Base-by-base conservation (phyloP, 805 yeast species). In the Metschnikowia henanensis region DNA sequence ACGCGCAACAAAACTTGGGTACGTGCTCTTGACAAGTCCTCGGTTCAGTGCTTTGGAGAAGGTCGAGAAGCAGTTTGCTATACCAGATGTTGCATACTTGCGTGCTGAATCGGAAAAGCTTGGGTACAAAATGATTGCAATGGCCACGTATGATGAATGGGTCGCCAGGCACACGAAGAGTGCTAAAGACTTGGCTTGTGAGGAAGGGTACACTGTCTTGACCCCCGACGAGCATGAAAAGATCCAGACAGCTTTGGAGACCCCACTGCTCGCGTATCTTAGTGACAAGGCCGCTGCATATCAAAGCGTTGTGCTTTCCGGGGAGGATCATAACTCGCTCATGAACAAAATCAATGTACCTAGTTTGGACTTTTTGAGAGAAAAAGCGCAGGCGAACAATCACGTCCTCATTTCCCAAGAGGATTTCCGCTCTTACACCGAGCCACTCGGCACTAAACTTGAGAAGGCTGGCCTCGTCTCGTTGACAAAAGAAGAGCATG, bases 1-100 rank as follows among this genome's bases (percentile, higher is more conserved):
- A 25, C 51, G 49, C 32, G 65, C 74, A 4, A 25, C 42, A 7
- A 42, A 37, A 7, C 59, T 52, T 41, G 66, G 68, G 5, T 47
- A 59, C 16, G 54, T 54, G 17, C 49, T 61, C 6, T 31, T 62
- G 5, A 45, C 58, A 5, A 31, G 36, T 6, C 43, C 39, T 10
- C 36, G 43, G 23, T 30, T 30, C 5, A 15, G 17, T 6, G 37
- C 38, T 4, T 39, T 48, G 33, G 44, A 39, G 10, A 13, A 23
- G 4, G 35, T 33, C 13, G 45, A 35, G 19, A 46, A 45, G 17
- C 15, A 15, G 9, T 26, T 30, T 31, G 23, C 33, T 8, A 13
- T 26, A 3, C 56, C 56, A 2, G 31, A 33, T 8, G 2, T 36
- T 13, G 47, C 32, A 3, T 52, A 39, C 21, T 41, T 52, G 31